Base-by-base conservation (phyloP, 371 early-diverging fungal species). In the Mucor indicus region DNA sequence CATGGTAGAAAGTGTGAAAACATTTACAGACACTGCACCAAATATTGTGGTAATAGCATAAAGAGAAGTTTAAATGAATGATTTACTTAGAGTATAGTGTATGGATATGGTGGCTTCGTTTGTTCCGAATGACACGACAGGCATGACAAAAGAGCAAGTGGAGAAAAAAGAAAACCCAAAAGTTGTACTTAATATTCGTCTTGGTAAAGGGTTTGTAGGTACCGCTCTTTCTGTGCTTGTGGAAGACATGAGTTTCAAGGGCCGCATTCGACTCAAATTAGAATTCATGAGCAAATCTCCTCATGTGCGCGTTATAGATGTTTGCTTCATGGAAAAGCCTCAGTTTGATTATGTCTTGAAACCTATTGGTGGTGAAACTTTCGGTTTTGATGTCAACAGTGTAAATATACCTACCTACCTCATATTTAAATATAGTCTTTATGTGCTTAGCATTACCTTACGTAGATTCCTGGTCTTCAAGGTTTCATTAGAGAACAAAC, bases 101-200 rank as follows among this genome's bases (percentile, higher is more conserved):
- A 89, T 98, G 96, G 98, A 96, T 67, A 90, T 88, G 92, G 81
- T 84, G 24, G 79, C 90, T 15, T 83, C 86, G 6, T 93, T 95
- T 56, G 83, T 75, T 13, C 95, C 96, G 7, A 82, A 87, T 43
- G 91, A 93, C 53, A 61, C 70, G 19, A 55, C 61, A 23, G 89
- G 87, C 37, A 72, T 89, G 67, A 80, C 86, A 20, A 65, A 69
- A 7, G 61, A 64, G 36, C 75, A 88, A 57, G 58, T 82, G 31
- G 75, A 75, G 16, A 71, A 69, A 15, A 80, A 79, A 51, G 79
- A 86, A 33, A 95, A 92, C 62, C 95, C 97, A 15, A 89, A 91
- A 63, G 86, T 99, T 16, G 90, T 89, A 29, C 74, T 99, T 25
- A 85, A 85, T 1, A 90, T 95, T 35, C 83, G 92, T 10, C 76